phyloP scores from a whole-genome alignment of 2,329 filamentous ascomycete genomes.

The Colletotrichum sp. region DNA sequence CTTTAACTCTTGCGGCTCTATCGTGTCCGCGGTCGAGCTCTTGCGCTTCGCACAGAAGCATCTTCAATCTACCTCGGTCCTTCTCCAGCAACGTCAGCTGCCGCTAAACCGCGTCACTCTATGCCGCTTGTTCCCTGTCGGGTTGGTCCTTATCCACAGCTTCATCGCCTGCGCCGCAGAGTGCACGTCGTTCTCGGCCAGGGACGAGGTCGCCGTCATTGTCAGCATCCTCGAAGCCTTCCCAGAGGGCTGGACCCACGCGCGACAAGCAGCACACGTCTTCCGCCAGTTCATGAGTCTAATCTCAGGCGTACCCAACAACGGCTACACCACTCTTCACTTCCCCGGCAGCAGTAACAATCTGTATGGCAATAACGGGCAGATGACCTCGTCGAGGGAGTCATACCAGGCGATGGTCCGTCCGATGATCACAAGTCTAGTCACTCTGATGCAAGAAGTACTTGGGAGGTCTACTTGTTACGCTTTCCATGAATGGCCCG shows the following conservation, averaged over 20 bases:
- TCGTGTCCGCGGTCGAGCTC: slow-evolving; percentile 36
- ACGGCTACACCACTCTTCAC: slow-evolving; percentile 22
- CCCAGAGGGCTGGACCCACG: slow-evolving; percentile 36
- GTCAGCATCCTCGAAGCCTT: slow-evolving; percentile 42
- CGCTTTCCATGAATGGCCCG: slow-evolving; percentile 22
- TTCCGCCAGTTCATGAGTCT: slow-evolving; percentile 34
- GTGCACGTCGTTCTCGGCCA: slow-evolving; percentile 29
- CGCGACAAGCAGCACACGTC: slow-evolving; percentile 37
- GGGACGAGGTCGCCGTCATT: slow-evolving; percentile 39
- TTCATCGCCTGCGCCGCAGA: slow-evolving; percentile 35
- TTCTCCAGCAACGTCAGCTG: slow-evolving; percentile 46
- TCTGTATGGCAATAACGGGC: slow-evolving; percentile 1
- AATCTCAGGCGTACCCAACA: slow-evolving; percentile 22
- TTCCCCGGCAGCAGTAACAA: slow-evolving; percentile 13
- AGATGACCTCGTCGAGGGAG: slow-evolving; percentile 17
- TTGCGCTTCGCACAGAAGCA: slow-evolving; percentile 45
- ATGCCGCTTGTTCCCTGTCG: slow-evolving; percentile 41
- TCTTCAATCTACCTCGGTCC: slow-evolving; percentile 43
- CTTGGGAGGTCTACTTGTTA: slow-evolving; percentile 37
- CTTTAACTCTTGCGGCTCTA: slow-evolving; percentile 38
- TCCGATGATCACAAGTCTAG: slow-evolving; percentile 25
- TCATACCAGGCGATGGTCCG: slow-evolving; percentile 23
- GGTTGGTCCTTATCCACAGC: slow-evolving; percentile 40
- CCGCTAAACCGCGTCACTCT: slow-evolving; percentile 48
- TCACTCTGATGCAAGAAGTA: slow-evolving; percentile 33